phyloP scores from a whole-genome alignment of 345 rosid genomes.

The Acer campestre region DNA sequence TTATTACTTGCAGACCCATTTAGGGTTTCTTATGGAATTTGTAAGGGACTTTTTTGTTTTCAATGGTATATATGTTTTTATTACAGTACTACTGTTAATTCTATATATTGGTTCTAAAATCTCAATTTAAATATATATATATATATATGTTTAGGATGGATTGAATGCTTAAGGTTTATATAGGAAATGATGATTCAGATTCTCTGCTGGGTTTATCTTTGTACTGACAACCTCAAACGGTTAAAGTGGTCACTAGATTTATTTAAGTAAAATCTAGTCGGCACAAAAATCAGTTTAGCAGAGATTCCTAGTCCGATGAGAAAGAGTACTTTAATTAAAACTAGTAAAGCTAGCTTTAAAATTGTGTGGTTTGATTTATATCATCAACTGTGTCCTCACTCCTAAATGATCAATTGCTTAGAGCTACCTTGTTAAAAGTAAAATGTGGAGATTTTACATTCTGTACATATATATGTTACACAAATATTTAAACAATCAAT shows the following conservation, averaged over 20 bases:
- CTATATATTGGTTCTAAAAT: neutral
- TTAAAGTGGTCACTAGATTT: too few relatives aligned
- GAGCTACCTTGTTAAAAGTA: neutral
- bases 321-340: neutral
- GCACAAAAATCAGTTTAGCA: too few relatives aligned
- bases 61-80: conserved; percentile 7
- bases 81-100: neutral
- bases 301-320: neutral
- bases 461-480: neutral
- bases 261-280: too few relatives aligned
- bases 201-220: too few relatives aligned
- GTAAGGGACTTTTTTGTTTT: conserved; percentile 11
- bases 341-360: too few relatives aligned
- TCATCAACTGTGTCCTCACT: neutral
- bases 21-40: conserved; percentile 33
- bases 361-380: neutral
- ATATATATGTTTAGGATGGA: neutral
- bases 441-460: neutral
- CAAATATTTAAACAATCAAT: neutral
- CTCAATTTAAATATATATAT: neutral
- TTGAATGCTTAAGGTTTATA: too few relatives aligned
- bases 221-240: too few relatives aligned
- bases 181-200: too few relatives aligned
- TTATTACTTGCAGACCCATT: conserved; percentile 1
- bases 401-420: neutral